Base-by-base conservation (phyloP, 176 grass and related monocot genomes). In the Phoenix roebelenii region DNA sequence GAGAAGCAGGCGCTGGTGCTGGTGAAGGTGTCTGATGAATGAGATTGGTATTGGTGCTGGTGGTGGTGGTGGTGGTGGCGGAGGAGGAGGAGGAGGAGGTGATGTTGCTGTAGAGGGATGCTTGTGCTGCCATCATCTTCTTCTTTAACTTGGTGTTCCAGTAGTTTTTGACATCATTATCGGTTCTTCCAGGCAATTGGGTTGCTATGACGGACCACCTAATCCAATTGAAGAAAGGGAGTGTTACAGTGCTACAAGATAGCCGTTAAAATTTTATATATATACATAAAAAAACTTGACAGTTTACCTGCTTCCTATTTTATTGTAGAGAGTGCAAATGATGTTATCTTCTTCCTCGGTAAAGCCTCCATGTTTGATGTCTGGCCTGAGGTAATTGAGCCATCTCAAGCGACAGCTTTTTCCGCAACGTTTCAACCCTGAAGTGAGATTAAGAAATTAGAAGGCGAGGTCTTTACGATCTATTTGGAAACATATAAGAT, bases 181-280 rank as follows among this genome's bases (percentile, higher is more conserved):
- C 76, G 0, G 76, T 79, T 79, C 76, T 66, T 56, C 89, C 53
- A 59, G 77, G 65, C 35, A 95, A 60, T 23, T 88, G 78, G 39
- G 89, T 74, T 10, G 89, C 89, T 7, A 95, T 95, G 18, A 82
- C 72, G 20, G 89, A 95, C 89, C 89, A 94, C 66, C 89, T 94
- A 54, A 60, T 54, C 20, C 51, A 3, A 22, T 24, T 32, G 18
- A 30, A 39, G 60, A 16, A 14, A 44, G 0, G 7, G 10, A 44
- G 1, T 14, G 35, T 44, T 12, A 65, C 10, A 35, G 1, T 49
- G 17, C 18, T 44, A 7, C 0, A 50, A 23, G 39, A 16, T 48
- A 25, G 51, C 12, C n/a, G 55, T 7, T 5, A 57, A 65, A 44
- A 44, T 28, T 30, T 6, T 5, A 30, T 30, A 30, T 30, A 30